Evolutionary conservation across 441 rosid species (phyloP).

Genomic region (Syzygium malaccense): DNA sequence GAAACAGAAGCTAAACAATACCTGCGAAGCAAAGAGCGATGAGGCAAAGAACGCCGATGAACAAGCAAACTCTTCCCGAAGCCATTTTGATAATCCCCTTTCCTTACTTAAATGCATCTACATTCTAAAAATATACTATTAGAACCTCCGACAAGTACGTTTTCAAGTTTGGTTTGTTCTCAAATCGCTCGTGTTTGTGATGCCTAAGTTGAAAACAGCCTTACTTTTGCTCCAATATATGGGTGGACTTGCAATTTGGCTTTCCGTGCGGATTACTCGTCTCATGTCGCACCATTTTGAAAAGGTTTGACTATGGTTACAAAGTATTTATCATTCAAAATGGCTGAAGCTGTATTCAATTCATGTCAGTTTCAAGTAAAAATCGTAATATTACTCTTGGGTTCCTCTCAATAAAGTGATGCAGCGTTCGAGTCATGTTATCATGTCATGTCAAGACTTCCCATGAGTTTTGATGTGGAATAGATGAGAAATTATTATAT

Average conservation of each 20-base stretch:
- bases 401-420: background rate
- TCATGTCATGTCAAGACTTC: background rate
- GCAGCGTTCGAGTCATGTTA: background rate
- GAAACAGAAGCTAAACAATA: background rate
- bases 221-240: background rate
- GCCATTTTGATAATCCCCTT: background rate
- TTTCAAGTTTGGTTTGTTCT: background rate
- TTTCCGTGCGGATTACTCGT: background rate
- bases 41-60: background rate
- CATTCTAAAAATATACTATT: background rate
- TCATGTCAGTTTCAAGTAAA: background rate
- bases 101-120: background rate
- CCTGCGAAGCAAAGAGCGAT: background rate
- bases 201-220: background rate
- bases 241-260: background rate
- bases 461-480: background rate
- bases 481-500: background rate
- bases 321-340: background rate
- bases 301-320: background rate
- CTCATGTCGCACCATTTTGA: background rate
- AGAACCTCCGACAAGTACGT: background rate
- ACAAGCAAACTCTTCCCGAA: background rate
- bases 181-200: background rate
- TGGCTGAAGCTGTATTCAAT: background rate
- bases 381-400: background rate